A percentile compares a stretch with the other conserved stretches of the same genome.
Evolutionary conservation across 805 yeast genomes (phyloP).

Genomic region (Starmerella apicola): DNA sequence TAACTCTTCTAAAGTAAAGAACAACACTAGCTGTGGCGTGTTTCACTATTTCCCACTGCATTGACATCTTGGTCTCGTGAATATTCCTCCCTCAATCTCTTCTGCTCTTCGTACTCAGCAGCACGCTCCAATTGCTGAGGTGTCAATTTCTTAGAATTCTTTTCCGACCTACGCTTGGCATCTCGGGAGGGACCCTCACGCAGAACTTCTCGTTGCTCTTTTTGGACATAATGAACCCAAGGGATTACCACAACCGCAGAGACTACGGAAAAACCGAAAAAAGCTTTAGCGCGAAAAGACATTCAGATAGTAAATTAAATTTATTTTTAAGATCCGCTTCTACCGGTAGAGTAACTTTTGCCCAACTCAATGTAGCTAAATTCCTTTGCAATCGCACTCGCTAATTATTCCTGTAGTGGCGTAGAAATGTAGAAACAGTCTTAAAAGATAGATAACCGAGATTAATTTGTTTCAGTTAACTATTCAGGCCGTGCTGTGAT

Average conservation of each 20-base stretch:
- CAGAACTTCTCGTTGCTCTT: slow-evolving; percentile 55
- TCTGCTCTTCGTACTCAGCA: slow-evolving; percentile 23
- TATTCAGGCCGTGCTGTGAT: no score
- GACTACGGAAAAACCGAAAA: slow-evolving; percentile 46
- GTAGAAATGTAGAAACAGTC: no score
- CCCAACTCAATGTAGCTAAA: no score
- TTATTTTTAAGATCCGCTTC: no score
- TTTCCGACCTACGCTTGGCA: slow-evolving; percentile 48
- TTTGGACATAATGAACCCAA: slow-evolving; percentile 64
- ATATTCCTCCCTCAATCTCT: slow-evolving; percentile 17
- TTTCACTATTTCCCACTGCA: background rate
- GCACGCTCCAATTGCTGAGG: slow-evolving; percentile 28
- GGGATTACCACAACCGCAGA: slow-evolving; percentile 49
- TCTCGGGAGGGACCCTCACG: slow-evolving; percentile 80
- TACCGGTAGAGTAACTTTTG: no score
- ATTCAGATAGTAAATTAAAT: slow-evolving; percentile 29
- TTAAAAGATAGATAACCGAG: no score
- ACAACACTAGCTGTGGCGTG: no score
- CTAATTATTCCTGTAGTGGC: no score
- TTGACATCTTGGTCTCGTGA: slow-evolving; percentile 19
- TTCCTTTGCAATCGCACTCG: no score
- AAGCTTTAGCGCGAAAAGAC: slow-evolving; percentile 72
- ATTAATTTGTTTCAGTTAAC: no score
- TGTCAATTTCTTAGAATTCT: slow-evolving; percentile 25
- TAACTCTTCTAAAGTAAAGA: no score